phyloP scores from a whole-genome alignment of 495 filamentous ascomycete genomes.

The Penicillium canariense region DNA sequence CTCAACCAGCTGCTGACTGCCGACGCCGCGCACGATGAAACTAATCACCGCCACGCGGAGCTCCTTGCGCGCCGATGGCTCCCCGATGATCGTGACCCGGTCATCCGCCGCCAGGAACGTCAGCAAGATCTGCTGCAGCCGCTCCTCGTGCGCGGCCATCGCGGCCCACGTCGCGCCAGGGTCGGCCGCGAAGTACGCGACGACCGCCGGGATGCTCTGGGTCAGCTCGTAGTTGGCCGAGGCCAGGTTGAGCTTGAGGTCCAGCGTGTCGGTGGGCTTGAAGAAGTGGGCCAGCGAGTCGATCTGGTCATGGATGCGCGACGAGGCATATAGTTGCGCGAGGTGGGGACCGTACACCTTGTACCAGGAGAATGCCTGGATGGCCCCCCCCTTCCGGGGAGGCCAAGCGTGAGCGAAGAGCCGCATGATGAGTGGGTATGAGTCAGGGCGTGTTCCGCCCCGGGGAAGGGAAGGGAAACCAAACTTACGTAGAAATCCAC shows the following conservation, averaged over 20 bases:
- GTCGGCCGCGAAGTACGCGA: slow-evolving; percentile 50
- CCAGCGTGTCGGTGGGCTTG: slow-evolving; percentile 54
- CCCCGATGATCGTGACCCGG: slow-evolving; percentile 57
- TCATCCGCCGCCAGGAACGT: slow-evolving; percentile 47
- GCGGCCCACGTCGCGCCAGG: slow-evolving; percentile 43
- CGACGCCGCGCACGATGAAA: slow-evolving; percentile 58
- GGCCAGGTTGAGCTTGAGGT: slow-evolving; percentile 63
- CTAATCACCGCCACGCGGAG: slow-evolving; percentile 63
- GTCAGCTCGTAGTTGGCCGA: slow-evolving; percentile 66
- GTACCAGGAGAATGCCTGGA: slow-evolving; percentile 62
- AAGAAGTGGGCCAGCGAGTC: slow-evolving; percentile 64
- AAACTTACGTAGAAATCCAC: slow-evolving; percentile 65
- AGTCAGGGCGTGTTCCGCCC: background rate
- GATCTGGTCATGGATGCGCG: slow-evolving; percentile 46
- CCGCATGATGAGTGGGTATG: slow-evolving; percentile 2
- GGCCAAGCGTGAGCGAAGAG: background rate
- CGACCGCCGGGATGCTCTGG: slow-evolving; percentile 53
- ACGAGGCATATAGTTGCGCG: slow-evolving; percentile 59
- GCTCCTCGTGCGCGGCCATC: slow-evolving; percentile 58
- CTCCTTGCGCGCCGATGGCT: slow-evolving; percentile 38
- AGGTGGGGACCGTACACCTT: slow-evolving; percentile 76
- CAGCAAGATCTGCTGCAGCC: slow-evolving; percentile 57
- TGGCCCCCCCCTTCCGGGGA: no score
- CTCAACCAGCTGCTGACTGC: slow-evolving; percentile 58
- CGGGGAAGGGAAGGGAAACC: slow-evolving; percentile 9